Evolutionary conservation across 768 basidiomycete species (phyloP).

Genomic region (Auriculariales sp.): DNA sequence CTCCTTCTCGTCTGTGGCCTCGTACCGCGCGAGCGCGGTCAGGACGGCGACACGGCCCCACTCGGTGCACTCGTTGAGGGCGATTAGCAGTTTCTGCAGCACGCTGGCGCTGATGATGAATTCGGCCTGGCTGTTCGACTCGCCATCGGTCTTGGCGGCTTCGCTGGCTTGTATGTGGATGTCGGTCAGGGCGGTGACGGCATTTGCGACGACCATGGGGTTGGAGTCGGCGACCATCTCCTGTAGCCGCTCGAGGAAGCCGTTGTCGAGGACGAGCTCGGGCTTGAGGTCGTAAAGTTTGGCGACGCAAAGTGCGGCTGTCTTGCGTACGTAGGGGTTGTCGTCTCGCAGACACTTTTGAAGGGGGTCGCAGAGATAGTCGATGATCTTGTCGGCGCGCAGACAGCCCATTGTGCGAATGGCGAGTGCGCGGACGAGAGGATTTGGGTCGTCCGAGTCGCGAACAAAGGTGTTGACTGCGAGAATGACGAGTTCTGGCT

Average conservation of each 20-base stretch:
- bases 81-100: constrained; percentile 82
- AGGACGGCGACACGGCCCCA: constrained; percentile 96
- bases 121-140: constrained; percentile 48
- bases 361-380: constrained; percentile 92
- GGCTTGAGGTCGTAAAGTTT: constrained; percentile 97
- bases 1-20: constrained; percentile 78
- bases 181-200: constrained; percentile 82
- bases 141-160: constrained; percentile 32
- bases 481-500: constrained; percentile 96
- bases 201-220: constrained; percentile 98
- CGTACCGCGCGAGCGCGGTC: constrained; percentile 73
- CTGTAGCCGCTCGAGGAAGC: constrained; percentile 74
- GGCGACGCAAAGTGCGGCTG: constrained; percentile 90
- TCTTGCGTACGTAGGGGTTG: constrained; percentile 97
- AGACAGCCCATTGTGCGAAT: constrained; percentile 97
- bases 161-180: constrained; percentile 66
- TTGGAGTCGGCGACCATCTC: constrained; percentile 94
- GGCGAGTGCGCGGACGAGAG: constrained; percentile 87
- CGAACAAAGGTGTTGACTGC: constrained; percentile 97
- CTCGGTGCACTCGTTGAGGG: constrained; percentile 94
- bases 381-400: constrained; percentile 96
- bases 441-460: constrained; percentile 93
- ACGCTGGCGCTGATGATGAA: constrained; percentile 76
- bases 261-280: constrained; percentile 86
- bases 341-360: constrained; percentile 87